Percentiles rank a stretch among this genome's conserved stretches.
phyloP scores from a whole-genome alignment of 495 filamentous ascomycete species.

The Aspergillus sparsus region DNA sequence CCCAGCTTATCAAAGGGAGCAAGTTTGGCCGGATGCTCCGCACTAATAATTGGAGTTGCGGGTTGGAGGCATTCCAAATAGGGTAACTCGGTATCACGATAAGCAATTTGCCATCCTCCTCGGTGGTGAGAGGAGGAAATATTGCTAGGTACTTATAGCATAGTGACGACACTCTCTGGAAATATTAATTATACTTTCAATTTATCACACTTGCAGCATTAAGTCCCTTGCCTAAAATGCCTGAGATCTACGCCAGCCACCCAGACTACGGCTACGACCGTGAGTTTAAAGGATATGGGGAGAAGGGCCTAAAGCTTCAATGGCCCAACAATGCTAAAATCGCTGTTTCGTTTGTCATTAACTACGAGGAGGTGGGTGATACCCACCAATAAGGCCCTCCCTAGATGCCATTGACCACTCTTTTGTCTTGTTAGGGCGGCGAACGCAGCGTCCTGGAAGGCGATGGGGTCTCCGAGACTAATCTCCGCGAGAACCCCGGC shows the following conservation, averaged over 20 bases:
- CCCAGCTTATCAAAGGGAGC: too few species aligned
- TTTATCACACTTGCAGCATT: too few species aligned
- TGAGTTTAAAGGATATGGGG: slow-evolving; percentile 16
- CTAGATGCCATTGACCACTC: background rate
- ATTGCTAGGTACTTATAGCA: too few species aligned
- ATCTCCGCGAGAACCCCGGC: slow-evolving; percentile 7
- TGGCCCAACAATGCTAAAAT: slow-evolving; percentile 19
- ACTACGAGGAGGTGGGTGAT: slow-evolving; percentile 12
- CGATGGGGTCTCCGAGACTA: slow-evolving; percentile 10
- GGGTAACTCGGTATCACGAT: too few species aligned
- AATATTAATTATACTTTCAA: too few species aligned
- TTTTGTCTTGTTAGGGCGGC: background rate
- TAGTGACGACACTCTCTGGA: too few species aligned
- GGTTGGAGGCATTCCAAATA: too few species aligned
- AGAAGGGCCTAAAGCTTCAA: background rate
- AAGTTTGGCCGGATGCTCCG: too few species aligned
- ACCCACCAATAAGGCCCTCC: background rate
- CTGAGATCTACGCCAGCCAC: slow-evolving; percentile 14
- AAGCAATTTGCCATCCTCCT: too few species aligned
- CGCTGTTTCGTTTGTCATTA: slow-evolving; percentile 11
- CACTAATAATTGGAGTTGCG: too few species aligned
- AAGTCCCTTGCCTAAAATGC: slow-evolving; percentile 7
- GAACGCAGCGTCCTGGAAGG: slow-evolving; percentile 16
- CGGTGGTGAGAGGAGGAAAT: too few species aligned
- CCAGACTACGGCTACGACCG: slow-evolving; percentile 20